These are phyloP conservation scores for Diaporthe vexans DNA, from an alignment of 2,329 filamentous ascomycete species.

Conservation along the genomic window DNA sequence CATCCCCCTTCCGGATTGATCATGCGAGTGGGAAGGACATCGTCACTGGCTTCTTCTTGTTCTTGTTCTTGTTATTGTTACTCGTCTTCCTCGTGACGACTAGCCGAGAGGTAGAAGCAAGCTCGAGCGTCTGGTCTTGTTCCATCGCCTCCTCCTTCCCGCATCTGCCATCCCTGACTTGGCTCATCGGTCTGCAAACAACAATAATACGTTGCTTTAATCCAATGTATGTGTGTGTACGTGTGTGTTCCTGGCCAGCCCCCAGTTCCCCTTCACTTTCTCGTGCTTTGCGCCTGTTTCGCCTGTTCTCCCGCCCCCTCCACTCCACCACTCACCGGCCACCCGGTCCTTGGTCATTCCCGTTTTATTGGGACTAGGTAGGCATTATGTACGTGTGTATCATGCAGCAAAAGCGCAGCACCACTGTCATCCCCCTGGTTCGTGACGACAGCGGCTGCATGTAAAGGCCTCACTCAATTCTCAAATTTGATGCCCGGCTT, in stretches of 20 bases:
- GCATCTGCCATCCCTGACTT: constrained; percentile 11
- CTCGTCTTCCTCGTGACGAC: not conserved
- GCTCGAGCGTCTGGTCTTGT: not conserved
- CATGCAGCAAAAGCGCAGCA: constrained; percentile 13
- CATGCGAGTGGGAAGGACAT: not conserved
- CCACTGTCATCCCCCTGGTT: not conserved
- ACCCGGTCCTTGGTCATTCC: not conserved
- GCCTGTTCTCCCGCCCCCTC: constrained; percentile 10
- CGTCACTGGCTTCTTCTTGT: not conserved
- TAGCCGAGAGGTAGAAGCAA: not conserved
- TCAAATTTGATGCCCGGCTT: constrained; percentile 1
- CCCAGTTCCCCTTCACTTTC: not conserved
- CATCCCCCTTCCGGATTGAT: not conserved
- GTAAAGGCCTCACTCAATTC: not conserved
- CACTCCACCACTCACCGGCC: constrained; percentile 4
- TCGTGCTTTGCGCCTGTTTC: constrained; percentile 21
- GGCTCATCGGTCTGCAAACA: constrained; percentile 9
- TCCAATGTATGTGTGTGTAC: not conserved
- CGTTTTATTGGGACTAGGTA: not conserved
- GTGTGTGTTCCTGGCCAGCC: not conserved
- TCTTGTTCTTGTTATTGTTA: not conserved
- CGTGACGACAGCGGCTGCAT: constrained; percentile 21
- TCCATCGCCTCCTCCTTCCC: constrained; percentile 10
- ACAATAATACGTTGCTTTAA: constrained; percentile 12
- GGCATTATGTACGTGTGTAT: constrained; percentile 9